A percentile compares a stretch with the other conserved stretches of the same genome.
These are phyloP conservation scores for Curvularia hawaiiensis DNA, from an alignment of 2,329 filamentous ascomycete species.

Conservation along the genomic window DNA sequence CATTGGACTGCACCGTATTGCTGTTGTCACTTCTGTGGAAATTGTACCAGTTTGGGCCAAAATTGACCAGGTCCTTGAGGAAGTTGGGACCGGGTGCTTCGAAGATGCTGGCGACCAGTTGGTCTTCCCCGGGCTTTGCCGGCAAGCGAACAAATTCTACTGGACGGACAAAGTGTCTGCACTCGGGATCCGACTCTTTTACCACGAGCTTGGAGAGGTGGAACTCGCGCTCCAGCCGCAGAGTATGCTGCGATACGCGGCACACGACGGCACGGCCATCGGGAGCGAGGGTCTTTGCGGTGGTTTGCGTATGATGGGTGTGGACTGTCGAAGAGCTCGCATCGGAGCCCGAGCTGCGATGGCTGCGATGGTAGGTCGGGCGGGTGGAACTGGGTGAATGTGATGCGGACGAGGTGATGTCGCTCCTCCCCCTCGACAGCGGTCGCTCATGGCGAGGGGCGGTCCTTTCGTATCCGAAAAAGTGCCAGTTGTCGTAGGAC, in stretches of 20 bases:
- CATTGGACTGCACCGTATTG: conserved; percentile 19
- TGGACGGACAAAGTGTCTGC: conserved; percentile 77
- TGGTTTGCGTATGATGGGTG: conserved; percentile 57
- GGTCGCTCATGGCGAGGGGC: conserved; percentile 23
- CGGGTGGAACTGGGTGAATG: conserved; percentile 40
- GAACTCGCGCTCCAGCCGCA: conserved; percentile 86
- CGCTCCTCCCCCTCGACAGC: conserved; percentile 35
- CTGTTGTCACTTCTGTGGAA: conserved; percentile 21
- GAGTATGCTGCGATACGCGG: conserved; percentile 78
- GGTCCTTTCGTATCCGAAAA: conserved; percentile 48
- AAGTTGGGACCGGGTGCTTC: conserved; percentile 78
- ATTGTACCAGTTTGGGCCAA: conserved; percentile 67
- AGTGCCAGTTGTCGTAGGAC: conserved; percentile 86
- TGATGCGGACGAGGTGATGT: conserved; percentile 31
- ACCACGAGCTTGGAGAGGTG: conserved; percentile 79
- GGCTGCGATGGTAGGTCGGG: conserved; percentile 33
- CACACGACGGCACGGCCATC: conserved; percentile 68
- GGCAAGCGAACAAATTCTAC: conserved; percentile 78
- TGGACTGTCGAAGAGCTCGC: conserved; percentile 45
- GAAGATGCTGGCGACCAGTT: conserved; percentile 81
- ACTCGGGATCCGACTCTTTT: conserved; percentile 71
- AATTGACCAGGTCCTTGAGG: conserved; percentile 70
- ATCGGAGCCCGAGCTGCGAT: conserved; percentile 46
- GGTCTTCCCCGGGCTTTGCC: conserved; percentile 70
- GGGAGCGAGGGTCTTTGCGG: conserved; percentile 49